A percentile compares a stretch with the other conserved stretches of the same genome.
Evolutionary conservation across 306 rosid species (phyloP).

Genomic region (Gynostemma pentaphyllum): DNA sequence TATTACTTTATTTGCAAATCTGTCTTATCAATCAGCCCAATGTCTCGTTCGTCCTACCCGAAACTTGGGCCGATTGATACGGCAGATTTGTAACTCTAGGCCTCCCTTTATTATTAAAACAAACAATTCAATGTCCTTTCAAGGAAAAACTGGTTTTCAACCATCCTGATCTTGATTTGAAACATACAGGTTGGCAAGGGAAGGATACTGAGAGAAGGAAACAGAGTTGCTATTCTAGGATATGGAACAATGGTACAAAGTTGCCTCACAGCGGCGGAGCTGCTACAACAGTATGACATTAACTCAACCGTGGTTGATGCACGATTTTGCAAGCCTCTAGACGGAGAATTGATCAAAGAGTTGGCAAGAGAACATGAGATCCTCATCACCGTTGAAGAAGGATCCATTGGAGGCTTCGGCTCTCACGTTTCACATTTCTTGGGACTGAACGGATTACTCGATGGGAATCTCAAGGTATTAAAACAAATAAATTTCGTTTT

Average conservation of each 20-base stretch:
- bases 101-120: no score
- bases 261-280: conserved; percentile 36
- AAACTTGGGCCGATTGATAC: no score
- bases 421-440: conserved; percentile 63
- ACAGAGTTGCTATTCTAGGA: conserved; percentile 53
- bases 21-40: no score
- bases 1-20: not conserved
- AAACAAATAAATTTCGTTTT: not conserved
- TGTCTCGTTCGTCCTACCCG: no score
- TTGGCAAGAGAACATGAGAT: conserved; percentile 46
- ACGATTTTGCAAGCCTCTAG: conserved; percentile 63
- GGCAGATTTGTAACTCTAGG: no score
- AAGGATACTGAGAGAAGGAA: conserved; percentile 40
- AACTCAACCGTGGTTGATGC: conserved; percentile 51
- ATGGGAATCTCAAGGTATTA: conserved; percentile 50
- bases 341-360: conserved; percentile 30
- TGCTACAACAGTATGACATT: conserved; percentile 30
- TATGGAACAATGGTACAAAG: conserved; percentile 42
- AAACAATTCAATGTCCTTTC: no score
- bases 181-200: conserved; percentile 52
- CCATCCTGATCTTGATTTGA: no score
- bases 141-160: no score
- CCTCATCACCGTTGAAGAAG: conserved; percentile 59
- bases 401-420: conserved; percentile 61
- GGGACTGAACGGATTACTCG: conserved; percentile 37